Conservation (phyloP, 495 filamentous ascomycete genomes). For the Melanomma pulvis-pyrius region DNA sequence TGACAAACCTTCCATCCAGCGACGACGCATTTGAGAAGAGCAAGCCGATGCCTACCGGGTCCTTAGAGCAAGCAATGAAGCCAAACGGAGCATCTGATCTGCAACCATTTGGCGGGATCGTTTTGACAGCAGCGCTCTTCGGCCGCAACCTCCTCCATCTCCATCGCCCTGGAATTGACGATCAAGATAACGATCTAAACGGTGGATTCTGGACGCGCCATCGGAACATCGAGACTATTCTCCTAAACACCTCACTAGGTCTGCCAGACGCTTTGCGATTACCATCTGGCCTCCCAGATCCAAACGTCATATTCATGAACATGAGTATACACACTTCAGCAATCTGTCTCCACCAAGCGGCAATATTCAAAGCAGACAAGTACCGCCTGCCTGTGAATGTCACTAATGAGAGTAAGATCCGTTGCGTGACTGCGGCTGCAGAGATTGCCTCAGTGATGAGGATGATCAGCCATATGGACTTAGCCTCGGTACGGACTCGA, state of each 20-base stretch:
- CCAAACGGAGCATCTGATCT: constrained; percentile 70
- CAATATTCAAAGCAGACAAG: constrained; percentile 95
- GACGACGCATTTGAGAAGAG: constrained; percentile 88
- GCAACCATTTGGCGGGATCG: constrained; percentile 78
- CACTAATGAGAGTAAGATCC: constrained; percentile 82
- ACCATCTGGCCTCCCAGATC: constrained; percentile 71
- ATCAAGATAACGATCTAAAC: constrained; percentile 84
- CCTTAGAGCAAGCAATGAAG: constrained; percentile 71
- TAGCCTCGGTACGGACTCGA: constrained; percentile 66
- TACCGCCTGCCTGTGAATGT: constrained; percentile 77
- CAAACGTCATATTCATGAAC: constrained; percentile 92
- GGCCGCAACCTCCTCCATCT: constrained; percentile 93
- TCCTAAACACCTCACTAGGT: constrained; percentile 81
- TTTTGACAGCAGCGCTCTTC: constrained; percentile 84
- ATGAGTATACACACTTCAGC: constrained; percentile 97
- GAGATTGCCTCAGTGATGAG: constrained; percentile 98
- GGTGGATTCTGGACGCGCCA: constrained; percentile 97
- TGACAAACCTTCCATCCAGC: constrained; percentile 79
- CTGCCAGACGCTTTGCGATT: constrained; percentile 83
- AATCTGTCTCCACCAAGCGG: constrained; percentile 96
- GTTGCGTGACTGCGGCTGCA: constrained; percentile 90
- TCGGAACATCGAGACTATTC: constrained; percentile 82
- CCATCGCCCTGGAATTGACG: constrained; percentile 82
- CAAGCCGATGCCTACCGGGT: constrained; percentile 68
- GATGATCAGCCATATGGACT: constrained; percentile 87